Percentiles rank a stretch among this genome's conserved stretches.
Conservation (phyloP, 1,139 yeast species). For the Diutina sp. region DNA sequence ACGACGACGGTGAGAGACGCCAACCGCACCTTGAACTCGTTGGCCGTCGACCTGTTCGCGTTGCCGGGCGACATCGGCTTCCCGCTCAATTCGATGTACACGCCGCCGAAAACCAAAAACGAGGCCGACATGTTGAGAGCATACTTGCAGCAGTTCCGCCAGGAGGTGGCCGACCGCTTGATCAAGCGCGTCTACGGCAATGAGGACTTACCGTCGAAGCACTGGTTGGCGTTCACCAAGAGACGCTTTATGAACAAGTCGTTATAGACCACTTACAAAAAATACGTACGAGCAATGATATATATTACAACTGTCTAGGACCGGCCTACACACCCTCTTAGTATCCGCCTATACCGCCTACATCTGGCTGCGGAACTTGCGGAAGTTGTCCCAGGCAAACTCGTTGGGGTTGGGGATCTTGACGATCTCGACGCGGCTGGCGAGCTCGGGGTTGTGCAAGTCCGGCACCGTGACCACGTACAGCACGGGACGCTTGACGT, state of each 20-base stretch:
- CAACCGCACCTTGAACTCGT: slow-evolving; percentile 57
- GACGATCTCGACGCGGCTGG: slow-evolving; percentile 27
- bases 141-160: slow-evolving; percentile 86
- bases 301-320: neutral
- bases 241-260: slow-evolving; percentile 86
- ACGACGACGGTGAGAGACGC: slow-evolving; percentile 50
- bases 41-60: slow-evolving; percentile 78
- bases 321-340: neutral
- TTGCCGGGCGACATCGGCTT: slow-evolving; percentile 94
- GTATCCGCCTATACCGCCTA: too few relatives aligned
- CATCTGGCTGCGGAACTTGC: neutral
- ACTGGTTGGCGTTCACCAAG: slow-evolving; percentile 93
- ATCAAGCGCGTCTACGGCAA: slow-evolving; percentile 59
- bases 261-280: neutral
- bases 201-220: slow-evolving; percentile 45
- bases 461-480: slow-evolving; percentile 22
- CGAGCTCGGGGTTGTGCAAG: slow-evolving; percentile 18
- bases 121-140: slow-evolving; percentile 72
- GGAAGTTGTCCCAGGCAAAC: slow-evolving; percentile 31
- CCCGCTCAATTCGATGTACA: slow-evolving; percentile 77
- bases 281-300: neutral
- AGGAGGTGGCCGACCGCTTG: slow-evolving; percentile 77
- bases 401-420: slow-evolving; percentile 33
- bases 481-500: slow-evolving; percentile 23
- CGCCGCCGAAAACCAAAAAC: slow-evolving; percentile 59